phyloP scores from a whole-genome alignment of 345 rosid genomes.

The Syzygium grande region DNA sequence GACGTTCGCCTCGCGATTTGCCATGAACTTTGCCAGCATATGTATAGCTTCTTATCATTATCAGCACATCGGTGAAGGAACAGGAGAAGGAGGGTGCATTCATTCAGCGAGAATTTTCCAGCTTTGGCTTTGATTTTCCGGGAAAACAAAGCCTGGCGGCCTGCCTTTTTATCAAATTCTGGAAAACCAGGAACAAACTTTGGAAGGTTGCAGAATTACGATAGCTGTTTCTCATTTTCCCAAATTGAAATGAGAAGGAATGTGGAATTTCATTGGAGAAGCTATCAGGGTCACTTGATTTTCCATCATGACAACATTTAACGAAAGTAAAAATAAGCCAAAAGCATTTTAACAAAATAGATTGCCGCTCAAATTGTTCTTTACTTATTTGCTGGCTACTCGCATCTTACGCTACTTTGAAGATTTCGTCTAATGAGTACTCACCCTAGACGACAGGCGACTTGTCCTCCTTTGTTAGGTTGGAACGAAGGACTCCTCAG shows the following conservation, averaged over 20 bases:
- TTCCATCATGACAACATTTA: background rate
- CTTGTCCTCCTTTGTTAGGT: too few relatives aligned
- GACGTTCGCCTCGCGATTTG: constrained; percentile 22
- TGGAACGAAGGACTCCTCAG: too few relatives aligned
- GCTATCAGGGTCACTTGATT: background rate
- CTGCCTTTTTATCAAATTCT: background rate
- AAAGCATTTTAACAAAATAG: background rate
- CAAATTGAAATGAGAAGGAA: too few relatives aligned
- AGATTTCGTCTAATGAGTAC: too few relatives aligned
- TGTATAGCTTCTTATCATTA: constrained; percentile 2
- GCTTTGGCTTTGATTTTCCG: background rate
- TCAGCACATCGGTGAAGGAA: background rate
- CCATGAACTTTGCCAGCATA: constrained; percentile 38
- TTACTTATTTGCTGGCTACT: too few relatives aligned
- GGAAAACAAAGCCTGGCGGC: background rate
- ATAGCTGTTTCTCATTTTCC: background rate
- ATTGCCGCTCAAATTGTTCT: too few relatives aligned
- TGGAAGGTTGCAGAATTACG: background rate
- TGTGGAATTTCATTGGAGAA: background rate
- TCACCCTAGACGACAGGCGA: too few relatives aligned
- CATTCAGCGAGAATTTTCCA: background rate
- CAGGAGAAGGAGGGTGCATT: background rate
- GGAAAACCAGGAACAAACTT: background rate
- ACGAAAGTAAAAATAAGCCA: background rate
- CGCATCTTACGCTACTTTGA: too few relatives aligned